Percentiles rank a stretch among this genome's conserved stretches.
These are phyloP conservation scores for Ceratobasidium sp. DNA, from an alignment of 1,284 basidiomycete species.

Conservation along the genomic window DNA sequence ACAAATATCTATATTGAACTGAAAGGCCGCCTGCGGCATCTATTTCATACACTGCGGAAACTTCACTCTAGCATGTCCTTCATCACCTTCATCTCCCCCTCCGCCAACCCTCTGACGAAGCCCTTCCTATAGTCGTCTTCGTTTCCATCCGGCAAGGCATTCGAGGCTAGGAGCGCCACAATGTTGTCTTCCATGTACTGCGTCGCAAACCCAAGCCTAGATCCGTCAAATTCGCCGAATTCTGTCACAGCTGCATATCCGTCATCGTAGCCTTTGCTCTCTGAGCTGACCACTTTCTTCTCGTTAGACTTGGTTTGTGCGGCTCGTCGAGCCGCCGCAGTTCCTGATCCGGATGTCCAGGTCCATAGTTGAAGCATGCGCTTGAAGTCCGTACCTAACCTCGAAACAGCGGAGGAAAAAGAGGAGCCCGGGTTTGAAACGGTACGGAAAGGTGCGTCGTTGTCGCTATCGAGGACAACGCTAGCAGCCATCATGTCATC, in stretches of 20 bases:
- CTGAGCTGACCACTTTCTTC: not conserved
- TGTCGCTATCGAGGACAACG: not conserved
- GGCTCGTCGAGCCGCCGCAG: constrained; percentile 47
- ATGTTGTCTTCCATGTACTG: constrained; percentile 73
- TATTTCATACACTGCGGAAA: not conserved
- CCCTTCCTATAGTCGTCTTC: constrained; percentile 63
- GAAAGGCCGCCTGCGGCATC: too few relatives aligned
- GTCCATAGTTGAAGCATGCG: not conserved
- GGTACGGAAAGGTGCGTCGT: not conserved
- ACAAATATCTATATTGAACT: not conserved
- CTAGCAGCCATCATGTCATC: constrained; percentile 32
- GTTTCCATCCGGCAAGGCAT: constrained; percentile 59
- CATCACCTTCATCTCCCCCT: constrained; percentile 57
- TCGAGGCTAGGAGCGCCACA: constrained; percentile 57
- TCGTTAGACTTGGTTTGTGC: constrained; percentile 16
- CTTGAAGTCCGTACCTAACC: not conserved
- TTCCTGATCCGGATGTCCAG: constrained; percentile 6
- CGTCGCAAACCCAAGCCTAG: constrained; percentile 73
- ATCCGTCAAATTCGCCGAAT: constrained; percentile 69
- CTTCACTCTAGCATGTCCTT: not conserved
- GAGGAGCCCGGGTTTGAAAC: not conserved
- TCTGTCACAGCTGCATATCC: constrained; percentile 72
- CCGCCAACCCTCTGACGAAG: constrained; percentile 64
- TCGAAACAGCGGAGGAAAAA: not conserved
- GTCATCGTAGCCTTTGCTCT: constrained; percentile 67